Base-by-base conservation (phyloP, 176 grass and related monocot species). In the Oryza punctata region DNA sequence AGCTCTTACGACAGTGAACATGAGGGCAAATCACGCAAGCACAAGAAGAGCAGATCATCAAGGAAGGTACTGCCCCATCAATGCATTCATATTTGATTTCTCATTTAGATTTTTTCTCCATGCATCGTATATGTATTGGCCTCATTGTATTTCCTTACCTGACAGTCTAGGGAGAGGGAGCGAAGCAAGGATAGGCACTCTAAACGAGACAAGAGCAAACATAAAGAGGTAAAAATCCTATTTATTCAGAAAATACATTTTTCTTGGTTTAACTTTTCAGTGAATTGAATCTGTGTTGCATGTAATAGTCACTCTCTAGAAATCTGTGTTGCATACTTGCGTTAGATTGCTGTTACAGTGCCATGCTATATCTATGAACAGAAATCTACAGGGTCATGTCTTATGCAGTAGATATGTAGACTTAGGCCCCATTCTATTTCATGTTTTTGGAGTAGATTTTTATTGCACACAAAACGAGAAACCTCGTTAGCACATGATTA, bases 21-120 rank as follows among this genome's bases (percentile, higher is more conserved):
- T 3, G 87, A 92, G 60, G 81, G 80, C 63, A 73, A 78, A 74
- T 88, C 77, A n/a, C 82, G 75, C 18, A 94, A 89, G 84, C 87
- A 76, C 72, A 94, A 94, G 85, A 91, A 89, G 76, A 87, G 84
- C 45, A 91, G 90, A 45, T 87, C 74, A 79, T 85, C 92, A 24
- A 94, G 85, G 79, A 94, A 94, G 89, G 92, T 91, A 65, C 73
- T 33, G 12, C 12, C 26, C 54, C 68, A 60, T 44, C 15, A n/a
- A 30, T 26, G 14, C 11, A 63, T 76, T 13, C 63, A 45, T 59
- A 23, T 37, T 70, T 69, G 68, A 37, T 89, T 21, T 69, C 8
- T 72, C 73, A 15, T 63, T 54, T 35, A 40, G 19, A 66, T 72
- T 77, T 79, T 50, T 1, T 16, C 47, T 57, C 26, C 18, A 29